phyloP scores from a whole-genome alignment of 129 eudicot species.

The Silybum marianum region DNA sequence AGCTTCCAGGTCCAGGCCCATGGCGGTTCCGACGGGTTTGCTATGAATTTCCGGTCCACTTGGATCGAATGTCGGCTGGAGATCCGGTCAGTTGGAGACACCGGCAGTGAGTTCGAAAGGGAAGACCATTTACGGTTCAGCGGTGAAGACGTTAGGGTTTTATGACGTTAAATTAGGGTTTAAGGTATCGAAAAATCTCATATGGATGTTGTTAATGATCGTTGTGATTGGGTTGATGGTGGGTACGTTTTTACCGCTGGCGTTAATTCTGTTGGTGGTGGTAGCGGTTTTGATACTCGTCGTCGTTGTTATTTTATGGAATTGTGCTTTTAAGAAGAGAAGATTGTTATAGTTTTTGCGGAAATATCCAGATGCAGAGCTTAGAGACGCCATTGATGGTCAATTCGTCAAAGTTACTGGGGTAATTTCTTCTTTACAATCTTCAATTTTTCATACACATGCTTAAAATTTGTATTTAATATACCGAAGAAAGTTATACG shows the following conservation, averaged over 20 bases:
- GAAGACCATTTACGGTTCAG: constrained; percentile 64
- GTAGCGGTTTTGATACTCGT: constrained; percentile 45
- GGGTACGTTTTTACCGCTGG: constrained; percentile 69
- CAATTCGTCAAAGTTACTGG: too few relatives aligned
- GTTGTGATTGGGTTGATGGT: constrained; percentile 74
- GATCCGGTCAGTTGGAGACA: constrained; percentile 66
- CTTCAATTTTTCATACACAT: too few relatives aligned
- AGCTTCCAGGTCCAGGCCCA: constrained; percentile 60
- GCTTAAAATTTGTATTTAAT: too few relatives aligned
- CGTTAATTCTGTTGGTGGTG: constrained; percentile 51
- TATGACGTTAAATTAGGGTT: constrained; percentile 69
- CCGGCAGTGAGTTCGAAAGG: constrained; percentile 28
- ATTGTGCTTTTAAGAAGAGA: constrained; percentile 43
- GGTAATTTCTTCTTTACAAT: too few relatives aligned
- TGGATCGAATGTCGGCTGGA: constrained; percentile 54
- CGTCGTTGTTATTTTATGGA: constrained; percentile 49
- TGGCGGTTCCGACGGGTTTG: constrained; percentile 71
- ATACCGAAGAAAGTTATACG: too few relatives aligned
- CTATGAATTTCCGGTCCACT: constrained; percentile 87
- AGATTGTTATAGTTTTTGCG: neutral
- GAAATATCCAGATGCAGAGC: too few relatives aligned
- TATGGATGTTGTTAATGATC: constrained; percentile 75
- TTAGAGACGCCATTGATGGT: too few relatives aligned
- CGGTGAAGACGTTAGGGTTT: constrained; percentile 57
- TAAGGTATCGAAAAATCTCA: constrained; percentile 64